Percentiles rank a stretch among this genome's conserved stretches.
These are phyloP conservation scores for Drechslera avenae DNA, from an alignment of 2,329 filamentous ascomycete species.

Conservation along the genomic window DNA sequence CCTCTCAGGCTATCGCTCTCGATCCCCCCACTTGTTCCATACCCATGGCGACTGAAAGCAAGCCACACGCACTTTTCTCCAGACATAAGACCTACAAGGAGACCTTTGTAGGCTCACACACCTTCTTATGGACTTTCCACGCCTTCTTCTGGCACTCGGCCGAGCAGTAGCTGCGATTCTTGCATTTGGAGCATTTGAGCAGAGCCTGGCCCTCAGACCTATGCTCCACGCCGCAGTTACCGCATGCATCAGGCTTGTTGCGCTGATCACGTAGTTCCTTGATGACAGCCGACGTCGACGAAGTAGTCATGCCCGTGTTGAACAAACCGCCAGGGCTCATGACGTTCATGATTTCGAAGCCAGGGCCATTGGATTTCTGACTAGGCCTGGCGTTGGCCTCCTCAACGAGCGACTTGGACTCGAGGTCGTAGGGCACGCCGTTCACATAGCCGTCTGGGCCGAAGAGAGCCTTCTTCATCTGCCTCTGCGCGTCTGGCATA, in stretches of 20 bases:
- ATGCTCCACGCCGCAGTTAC: constrained; percentile 15
- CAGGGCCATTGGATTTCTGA: neutral
- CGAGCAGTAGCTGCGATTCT: constrained; percentile 36
- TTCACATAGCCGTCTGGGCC: constrained; percentile 21
- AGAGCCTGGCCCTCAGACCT: constrained; percentile 14
- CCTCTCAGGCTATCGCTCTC: no score
- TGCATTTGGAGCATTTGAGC: constrained; percentile 33
- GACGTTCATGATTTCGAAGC: constrained; percentile 19
- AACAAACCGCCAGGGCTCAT: constrained; percentile 18
- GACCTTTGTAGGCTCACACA: constrained; percentile 17
- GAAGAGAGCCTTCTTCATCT: constrained; percentile 28
- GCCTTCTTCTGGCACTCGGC: constrained; percentile 37
- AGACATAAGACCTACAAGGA: neutral
- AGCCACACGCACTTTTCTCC: no score
- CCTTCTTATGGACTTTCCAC: constrained; percentile 43
- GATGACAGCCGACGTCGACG: constrained; percentile 15
- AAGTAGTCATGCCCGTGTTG: constrained; percentile 20
- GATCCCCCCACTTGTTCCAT: no score
- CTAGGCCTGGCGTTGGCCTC: constrained; percentile 7
- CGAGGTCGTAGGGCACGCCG: constrained; percentile 26
- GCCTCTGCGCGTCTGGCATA: constrained; percentile 20
- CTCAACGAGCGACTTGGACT: constrained; percentile 21
- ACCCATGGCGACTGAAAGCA: no score
- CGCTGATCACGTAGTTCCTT: constrained; percentile 26
- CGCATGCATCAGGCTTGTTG: constrained; percentile 20